Evolutionary conservation across 2,329 filamentous ascomycete species (phyloP).

Genomic region (Chrysoporthe deuterocubensis): DNA sequence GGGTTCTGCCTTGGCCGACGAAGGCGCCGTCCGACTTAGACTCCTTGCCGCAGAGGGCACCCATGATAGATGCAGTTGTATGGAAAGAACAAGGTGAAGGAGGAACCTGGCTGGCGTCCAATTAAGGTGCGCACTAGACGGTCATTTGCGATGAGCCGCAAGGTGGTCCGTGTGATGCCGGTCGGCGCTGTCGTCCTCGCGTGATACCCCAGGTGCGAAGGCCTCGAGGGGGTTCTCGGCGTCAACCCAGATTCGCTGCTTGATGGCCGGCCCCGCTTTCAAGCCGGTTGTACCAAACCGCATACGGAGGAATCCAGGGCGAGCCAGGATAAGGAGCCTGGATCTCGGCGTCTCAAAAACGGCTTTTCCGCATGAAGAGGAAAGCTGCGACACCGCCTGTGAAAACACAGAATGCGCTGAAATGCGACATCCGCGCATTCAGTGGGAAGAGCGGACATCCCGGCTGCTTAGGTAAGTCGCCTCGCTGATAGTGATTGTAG

Average conservation of each 20-base stretch:
- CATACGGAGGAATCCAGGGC: background rate
- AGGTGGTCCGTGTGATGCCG: background rate
- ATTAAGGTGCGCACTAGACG: background rate
- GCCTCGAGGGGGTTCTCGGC: background rate
- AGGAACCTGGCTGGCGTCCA: background rate
- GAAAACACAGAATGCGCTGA: background rate
- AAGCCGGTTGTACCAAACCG: background rate
- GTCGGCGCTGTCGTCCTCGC: background rate
- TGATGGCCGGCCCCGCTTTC: slow-evolving; percentile 4
- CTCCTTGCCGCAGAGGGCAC: slow-evolving; percentile 81
- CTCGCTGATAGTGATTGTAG: background rate
- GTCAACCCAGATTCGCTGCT: background rate
- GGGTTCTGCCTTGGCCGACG: slow-evolving; percentile 70
- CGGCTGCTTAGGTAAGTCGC: background rate
- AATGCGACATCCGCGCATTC: background rate
- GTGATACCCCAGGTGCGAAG: background rate
- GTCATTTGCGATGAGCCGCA: background rate
- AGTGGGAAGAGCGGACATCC: background rate
- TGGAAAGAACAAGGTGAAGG: background rate
- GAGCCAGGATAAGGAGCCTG: background rate
- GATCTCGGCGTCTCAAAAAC: background rate
- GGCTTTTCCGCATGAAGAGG: background rate
- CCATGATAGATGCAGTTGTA: slow-evolving; percentile 60
- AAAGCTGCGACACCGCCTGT: background rate
- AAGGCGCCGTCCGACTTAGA: slow-evolving; percentile 68